Percentiles rank a stretch among this genome's conserved stretches.
Evolutionary conservation across 306 rosid genomes (phyloP).

Genomic region (Sphenostylis stenocarpa): DNA sequence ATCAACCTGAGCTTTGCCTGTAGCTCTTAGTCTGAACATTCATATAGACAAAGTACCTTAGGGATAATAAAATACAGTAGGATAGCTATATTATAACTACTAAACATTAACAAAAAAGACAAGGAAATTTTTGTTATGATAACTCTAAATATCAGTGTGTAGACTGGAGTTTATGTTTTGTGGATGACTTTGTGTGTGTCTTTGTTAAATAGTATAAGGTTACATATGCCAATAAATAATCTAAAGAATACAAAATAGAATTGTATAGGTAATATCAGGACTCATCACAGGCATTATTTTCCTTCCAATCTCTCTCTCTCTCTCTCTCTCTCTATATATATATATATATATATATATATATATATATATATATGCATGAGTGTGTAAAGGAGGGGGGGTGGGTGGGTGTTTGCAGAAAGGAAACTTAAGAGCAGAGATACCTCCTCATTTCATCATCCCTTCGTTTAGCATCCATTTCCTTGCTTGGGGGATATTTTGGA

Average conservation of each 20-base stretch:
- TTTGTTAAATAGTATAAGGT: not conserved
- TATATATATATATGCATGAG: too few relatives aligned
- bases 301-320: not conserved
- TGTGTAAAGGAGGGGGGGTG: too few relatives aligned
- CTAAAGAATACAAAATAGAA: not conserved
- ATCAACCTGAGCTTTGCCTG: constrained; percentile 70
- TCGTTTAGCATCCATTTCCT: constrained; percentile 90
- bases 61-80: constrained; percentile 13
- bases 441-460: constrained; percentile 84
- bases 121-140: not conserved
- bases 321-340: too few relatives aligned
- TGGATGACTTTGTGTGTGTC: not conserved
- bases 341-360: not conserved
- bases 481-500: constrained; percentile 93
- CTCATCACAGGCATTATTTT: not conserved
- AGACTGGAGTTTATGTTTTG: not conserved
- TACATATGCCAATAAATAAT: constrained; percentile 13
- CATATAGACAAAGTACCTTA: constrained; percentile 25
- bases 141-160: not conserved
- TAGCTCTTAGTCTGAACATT: constrained; percentile 68
- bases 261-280: not conserved
- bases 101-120: not conserved
- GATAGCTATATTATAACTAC: constrained; percentile 15
- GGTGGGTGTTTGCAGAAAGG: constrained; percentile 33
- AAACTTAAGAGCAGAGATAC: constrained; percentile 40